These are phyloP conservation scores for Kokia cookei DNA, from an alignment of 441 rosid species.

Conservation along the genomic window DNA sequence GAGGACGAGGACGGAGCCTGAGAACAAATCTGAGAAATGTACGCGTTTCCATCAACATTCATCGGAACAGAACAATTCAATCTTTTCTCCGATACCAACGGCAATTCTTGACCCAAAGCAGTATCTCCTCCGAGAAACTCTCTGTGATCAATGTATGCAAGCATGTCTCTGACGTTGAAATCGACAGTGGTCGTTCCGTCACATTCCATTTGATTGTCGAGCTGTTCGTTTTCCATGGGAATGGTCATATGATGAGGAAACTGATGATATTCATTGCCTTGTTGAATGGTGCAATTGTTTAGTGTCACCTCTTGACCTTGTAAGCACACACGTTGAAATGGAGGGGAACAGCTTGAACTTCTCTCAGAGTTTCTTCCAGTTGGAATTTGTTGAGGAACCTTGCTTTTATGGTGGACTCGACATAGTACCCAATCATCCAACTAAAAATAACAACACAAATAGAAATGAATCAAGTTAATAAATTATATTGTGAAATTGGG, in stretches of 20 bases:
- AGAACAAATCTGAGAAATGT: conserved; percentile 13
- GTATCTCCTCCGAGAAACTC: no score
- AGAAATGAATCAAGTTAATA: not conserved
- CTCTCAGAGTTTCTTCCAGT: not conserved
- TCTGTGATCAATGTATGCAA: no score
- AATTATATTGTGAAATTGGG: no score
- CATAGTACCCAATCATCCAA: conserved; percentile 42
- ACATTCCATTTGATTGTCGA: no score
- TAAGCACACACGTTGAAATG: conserved; percentile 10
- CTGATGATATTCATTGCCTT: no score
- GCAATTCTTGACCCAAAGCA: conserved; percentile 23
- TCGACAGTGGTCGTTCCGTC: no score
- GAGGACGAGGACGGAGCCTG: not conserved
- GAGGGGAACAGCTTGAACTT: conserved; percentile 9
- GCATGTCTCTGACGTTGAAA: no score
- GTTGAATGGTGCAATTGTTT: no score
- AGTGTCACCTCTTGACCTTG: conserved; percentile 24
- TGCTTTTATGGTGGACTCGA: conserved; percentile 20
- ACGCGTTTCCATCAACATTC: no score
- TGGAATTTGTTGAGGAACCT: not conserved
- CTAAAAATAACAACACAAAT: conserved; percentile 8
- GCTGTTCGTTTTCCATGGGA: no score
- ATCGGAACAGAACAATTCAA: not conserved
- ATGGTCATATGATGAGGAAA: no score
- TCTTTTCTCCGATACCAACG: not conserved